These are phyloP conservation scores for Corylus heterophylla DNA, from an alignment of 306 rosid species.

Conservation along the genomic window DNA sequence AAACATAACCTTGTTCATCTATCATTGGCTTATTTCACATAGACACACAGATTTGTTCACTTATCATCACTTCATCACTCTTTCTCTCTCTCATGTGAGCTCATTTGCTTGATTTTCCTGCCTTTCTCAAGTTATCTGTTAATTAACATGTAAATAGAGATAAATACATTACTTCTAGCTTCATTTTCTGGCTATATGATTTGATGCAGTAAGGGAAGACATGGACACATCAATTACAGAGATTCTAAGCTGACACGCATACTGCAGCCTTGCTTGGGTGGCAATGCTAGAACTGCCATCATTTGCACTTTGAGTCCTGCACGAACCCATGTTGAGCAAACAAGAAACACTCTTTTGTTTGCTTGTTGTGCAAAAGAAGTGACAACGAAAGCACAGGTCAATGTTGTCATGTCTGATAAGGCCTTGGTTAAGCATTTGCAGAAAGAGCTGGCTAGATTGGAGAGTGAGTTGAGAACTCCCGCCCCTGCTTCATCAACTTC, in stretches of 20 bases:
- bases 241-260: constrained; percentile 97
- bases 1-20: background rate
- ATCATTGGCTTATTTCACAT: background rate
- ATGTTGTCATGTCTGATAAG: constrained; percentile 98
- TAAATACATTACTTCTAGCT: background rate
- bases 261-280: constrained; percentile 95
- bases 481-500: constrained; percentile 53
- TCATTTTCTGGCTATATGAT: constrained; percentile 25
- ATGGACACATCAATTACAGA: constrained; percentile 93
- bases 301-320: constrained; percentile 98
- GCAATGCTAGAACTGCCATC: constrained; percentile 99
- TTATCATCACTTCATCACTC: background rate
- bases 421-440: constrained; percentile 97
- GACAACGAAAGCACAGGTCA: constrained; percentile 95
- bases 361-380: constrained; percentile 99
- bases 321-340: constrained; percentile 93
- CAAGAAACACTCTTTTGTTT: constrained; percentile 96
- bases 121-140: background rate
- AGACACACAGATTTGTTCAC: background rate
- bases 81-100: background rate
- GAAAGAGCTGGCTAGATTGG: constrained; percentile 93
- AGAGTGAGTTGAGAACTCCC: constrained; percentile 86
- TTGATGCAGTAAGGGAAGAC: constrained; percentile 82
- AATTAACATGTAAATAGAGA: background rate
- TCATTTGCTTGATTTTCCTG: background rate